A percentile compares a stretch with the other conserved stretches of the same genome.
These are phyloP conservation scores for Eucalyptus coolabah DNA, from an alignment of 345 rosid species.

Conservation along the genomic window DNA sequence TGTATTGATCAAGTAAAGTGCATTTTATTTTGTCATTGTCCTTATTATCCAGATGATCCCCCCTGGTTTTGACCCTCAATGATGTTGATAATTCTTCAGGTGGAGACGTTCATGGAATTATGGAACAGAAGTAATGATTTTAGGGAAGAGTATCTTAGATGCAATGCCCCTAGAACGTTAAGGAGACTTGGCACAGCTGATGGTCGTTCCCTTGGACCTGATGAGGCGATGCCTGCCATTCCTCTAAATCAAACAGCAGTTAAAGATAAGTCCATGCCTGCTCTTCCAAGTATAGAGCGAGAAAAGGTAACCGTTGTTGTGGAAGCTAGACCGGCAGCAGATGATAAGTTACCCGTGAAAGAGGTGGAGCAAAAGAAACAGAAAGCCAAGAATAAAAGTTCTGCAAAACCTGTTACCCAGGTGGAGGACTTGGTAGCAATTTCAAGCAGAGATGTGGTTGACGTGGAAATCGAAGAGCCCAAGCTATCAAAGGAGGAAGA, in stretches of 20 bases:
- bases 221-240: conserved; percentile 51
- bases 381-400: conserved; percentile 17
- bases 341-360: conserved; percentile 10
- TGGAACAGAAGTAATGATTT: conserved; percentile 61
- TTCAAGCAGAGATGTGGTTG: conserved; percentile 25
- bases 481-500: conserved; percentile 61
- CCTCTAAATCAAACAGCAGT: conserved; percentile 17
- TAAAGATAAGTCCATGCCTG: conserved; percentile 6
- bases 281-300: conserved; percentile 9
- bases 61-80: not conserved
- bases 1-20: conserved; percentile 54
- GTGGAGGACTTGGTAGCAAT: conserved; percentile 10
- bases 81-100: conserved; percentile 16
- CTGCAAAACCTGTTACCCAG: conserved; percentile 18
- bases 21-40: not conserved
- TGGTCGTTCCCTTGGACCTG: conserved; percentile 82
- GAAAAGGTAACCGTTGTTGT: conserved; percentile 4
- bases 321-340: conserved; percentile 18
- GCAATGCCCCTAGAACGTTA: conserved; percentile 47
- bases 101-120: conserved; percentile 49
- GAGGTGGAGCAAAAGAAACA: conserved; percentile 28
- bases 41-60: not conserved
- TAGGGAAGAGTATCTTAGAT: conserved; percentile 46
- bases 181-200: conserved; percentile 69
- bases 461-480: conserved; percentile 25